Conservation (phyloP, 1,139 yeast genomes). For the Suhomyces chickasaworum region DNA sequence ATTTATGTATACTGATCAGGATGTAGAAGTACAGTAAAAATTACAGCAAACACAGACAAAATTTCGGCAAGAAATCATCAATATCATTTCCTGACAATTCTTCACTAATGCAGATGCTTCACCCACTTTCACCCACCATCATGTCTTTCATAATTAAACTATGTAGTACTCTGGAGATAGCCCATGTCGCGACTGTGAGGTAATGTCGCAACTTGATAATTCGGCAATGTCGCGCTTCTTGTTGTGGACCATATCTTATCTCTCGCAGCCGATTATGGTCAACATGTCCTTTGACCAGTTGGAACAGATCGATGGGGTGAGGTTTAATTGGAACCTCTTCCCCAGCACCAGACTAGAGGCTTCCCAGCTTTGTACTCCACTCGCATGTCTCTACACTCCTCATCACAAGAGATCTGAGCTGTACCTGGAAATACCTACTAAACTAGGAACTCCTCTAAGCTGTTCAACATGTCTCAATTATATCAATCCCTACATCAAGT, state of each 20-base stretch:
- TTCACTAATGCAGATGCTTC: too few species aligned
- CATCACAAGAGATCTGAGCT: conserved; percentile 16
- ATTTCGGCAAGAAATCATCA: too few species aligned
- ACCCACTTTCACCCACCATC: too few species aligned
- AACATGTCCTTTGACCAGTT: conserved; percentile 51
- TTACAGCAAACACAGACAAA: too few species aligned
- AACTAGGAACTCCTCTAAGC: conserved; percentile 18
- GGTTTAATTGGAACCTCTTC: conserved; percentile 61
- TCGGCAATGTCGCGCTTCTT: not conserved
- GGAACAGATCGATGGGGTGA: conserved; percentile 50
- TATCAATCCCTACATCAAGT: conserved; percentile 33
- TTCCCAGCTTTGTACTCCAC: conserved; percentile 34
- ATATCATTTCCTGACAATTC: too few species aligned
- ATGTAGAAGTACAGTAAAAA: too few species aligned
- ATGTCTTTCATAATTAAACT: too few species aligned
- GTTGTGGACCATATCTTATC: conserved; percentile 1
- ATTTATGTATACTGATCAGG: too few species aligned
- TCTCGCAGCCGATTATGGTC: not conserved
- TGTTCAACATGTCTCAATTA: conserved; percentile 33
- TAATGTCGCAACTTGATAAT: too few species aligned
- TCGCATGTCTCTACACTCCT: conserved; percentile 44
- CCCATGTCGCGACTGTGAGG: not conserved
- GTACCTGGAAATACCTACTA: conserved; percentile 6
- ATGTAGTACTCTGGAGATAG: too few species aligned
- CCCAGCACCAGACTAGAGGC: conserved; percentile 44